phyloP scores from a whole-genome alignment of 179 eudicot genomes.

The Silene vulgaris region DNA sequence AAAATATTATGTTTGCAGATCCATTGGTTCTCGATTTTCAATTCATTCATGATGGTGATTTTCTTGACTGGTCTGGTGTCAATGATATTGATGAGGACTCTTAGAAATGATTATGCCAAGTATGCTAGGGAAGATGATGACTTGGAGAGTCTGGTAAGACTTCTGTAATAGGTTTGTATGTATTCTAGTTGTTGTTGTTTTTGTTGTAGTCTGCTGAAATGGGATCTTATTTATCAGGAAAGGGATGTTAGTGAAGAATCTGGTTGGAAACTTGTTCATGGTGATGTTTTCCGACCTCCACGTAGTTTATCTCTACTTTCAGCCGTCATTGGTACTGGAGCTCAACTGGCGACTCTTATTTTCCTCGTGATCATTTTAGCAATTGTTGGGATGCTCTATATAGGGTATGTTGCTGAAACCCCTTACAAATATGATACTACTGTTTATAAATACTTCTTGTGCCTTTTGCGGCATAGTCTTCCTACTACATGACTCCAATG shows the following conservation, averaged over 20 bases:
- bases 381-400: slow-evolving; percentile 73
- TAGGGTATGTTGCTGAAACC: slow-evolving; percentile 55
- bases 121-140: slow-evolving; percentile 98
- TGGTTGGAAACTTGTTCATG: slow-evolving; percentile 98
- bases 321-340: slow-evolving; percentile 87
- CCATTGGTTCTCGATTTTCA: slow-evolving; percentile 96
- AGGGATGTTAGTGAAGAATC: slow-evolving; percentile 91
- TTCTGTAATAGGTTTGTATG: slow-evolving; percentile 2
- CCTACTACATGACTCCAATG: background rate
- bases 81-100: slow-evolving; percentile 94
- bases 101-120: slow-evolving; percentile 94
- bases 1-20: slow-evolving; percentile 32
- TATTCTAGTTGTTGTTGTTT: slow-evolving; percentile 4
- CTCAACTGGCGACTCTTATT: slow-evolving; percentile 78
- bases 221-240: slow-evolving; percentile 44
- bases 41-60: slow-evolving; percentile 98
- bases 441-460: background rate
- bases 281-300: slow-evolving; percentile 90
- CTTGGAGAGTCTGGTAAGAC: slow-evolving; percentile 74
- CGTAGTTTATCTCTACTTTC: slow-evolving; percentile 62
- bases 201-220: slow-evolving; percentile 12
- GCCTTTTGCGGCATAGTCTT: slow-evolving; percentile 5
- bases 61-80: slow-evolving; percentile 93
- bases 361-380: slow-evolving; percentile 82
- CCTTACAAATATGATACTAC: slow-evolving; percentile 1